Base-by-base conservation (phyloP, 2,329 filamentous ascomycete genomes). In the Xylaria sp. region DNA sequence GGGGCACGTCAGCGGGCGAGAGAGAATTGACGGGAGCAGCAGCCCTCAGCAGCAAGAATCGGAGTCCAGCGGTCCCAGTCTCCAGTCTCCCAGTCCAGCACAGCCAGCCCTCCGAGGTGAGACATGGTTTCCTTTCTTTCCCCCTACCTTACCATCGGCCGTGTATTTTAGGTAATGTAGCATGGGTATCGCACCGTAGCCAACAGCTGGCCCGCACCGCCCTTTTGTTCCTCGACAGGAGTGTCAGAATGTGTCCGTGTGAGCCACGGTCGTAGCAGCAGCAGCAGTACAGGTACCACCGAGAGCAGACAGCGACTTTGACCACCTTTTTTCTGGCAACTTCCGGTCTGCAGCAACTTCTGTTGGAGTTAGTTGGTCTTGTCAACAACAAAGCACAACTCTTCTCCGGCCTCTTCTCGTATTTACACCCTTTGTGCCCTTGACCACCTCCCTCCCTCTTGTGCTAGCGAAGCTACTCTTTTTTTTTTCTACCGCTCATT, bases 161-260 rank as follows among this genome's bases (percentile, higher is more conserved):
- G 65, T 69, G 66, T 70, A 69, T 70, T 70, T 69, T 71, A 61
- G 63, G 71, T 65, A 68, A 58, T 56, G 72, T 72, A 71, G 70
- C 72, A 74, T 74, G 72, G 73, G 69, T 66, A 66, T 67, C 31
- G 70, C 71, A 72, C 72, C 66, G 70, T 71, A 69, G 65, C 73
- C 72, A 76, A 69, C 74, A 69, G 72, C 69, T 76, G 73, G 74
- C 72, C 73, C 74, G 74, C 74, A 75, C 73, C 72, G 74, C 74
- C 73, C 69, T 65, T 69, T 72, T 69, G 63, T 65, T 53, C 58
- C 61, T 63, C 60, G 42, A 56, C 53, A 60, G 49, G 56, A 65
- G 61, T 69, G 69, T 66, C 67, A 69, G 64, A 61, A 53, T 63
- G 57, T 57, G 69, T 66, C 67, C 45, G 70, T 67, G 67, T 67